These are phyloP conservation scores for Pichia phayaonensis DNA, from an alignment of 805 yeast genomes.

Conservation along the genomic window DNA sequence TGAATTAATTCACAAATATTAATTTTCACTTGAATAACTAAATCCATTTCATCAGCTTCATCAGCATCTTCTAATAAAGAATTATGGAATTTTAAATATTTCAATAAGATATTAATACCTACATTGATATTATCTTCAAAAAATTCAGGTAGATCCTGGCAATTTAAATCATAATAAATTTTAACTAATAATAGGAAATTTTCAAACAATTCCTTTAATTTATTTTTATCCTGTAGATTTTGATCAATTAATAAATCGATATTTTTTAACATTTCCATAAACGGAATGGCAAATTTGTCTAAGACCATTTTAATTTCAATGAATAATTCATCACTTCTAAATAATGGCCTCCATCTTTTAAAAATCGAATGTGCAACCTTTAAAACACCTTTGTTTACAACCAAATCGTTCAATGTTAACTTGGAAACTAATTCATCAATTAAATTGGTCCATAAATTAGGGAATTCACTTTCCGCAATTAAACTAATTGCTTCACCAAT, in stretches of 20 bases:
- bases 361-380: slow-evolving; percentile 93
- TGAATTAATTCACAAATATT: slow-evolving; percentile 79
- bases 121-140: slow-evolving; percentile 80
- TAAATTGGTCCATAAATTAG: slow-evolving; percentile 77
- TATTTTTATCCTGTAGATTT: slow-evolving; percentile 38
- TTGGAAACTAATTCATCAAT: slow-evolving; percentile 65
- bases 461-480: slow-evolving; percentile 95
- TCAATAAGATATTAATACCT: slow-evolving; percentile 78
- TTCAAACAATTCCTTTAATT: slow-evolving; percentile 53
- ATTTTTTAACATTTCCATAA: slow-evolving; percentile 55
- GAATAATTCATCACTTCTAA: slow-evolving; percentile 84
- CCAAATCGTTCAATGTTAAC: slow-evolving; percentile 58
- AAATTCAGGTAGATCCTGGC: slow-evolving; percentile 97
- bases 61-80: slow-evolving; percentile 47
- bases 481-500: slow-evolving; percentile 88
- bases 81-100: slow-evolving; percentile 61
- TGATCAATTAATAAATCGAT: slow-evolving; percentile 59
- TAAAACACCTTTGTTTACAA: slow-evolving; percentile 75
- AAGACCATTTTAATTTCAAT: slow-evolving; percentile 81
- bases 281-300: slow-evolving; percentile 75
- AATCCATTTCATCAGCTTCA: slow-evolving; percentile 63
- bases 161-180: slow-evolving; percentile 86
- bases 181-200: slow-evolving; percentile 66
- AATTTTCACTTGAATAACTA: slow-evolving; percentile 65
- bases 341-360: slow-evolving; percentile 93